Evolutionary conservation across 1,284 basidiomycete species (phyloP).

Genomic region (Schizophyllum commune): DNA sequence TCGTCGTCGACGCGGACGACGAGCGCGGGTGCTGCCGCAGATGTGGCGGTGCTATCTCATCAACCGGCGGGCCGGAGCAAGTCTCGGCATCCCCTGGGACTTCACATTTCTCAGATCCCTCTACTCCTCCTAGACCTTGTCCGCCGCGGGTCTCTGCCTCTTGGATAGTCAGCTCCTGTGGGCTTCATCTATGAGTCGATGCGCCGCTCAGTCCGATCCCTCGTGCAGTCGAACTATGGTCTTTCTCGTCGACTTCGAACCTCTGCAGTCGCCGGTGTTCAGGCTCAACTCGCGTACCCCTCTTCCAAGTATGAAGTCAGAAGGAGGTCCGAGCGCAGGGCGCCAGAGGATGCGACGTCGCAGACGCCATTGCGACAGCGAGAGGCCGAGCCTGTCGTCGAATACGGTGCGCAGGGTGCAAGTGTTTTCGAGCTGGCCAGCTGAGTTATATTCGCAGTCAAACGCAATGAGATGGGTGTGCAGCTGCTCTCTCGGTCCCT

Average conservation of each 20-base stretch:
- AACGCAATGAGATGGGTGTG: slow-evolving; percentile 85
- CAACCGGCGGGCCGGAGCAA: too few species aligned
- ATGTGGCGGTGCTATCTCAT: too few species aligned
- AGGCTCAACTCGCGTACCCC: not conserved
- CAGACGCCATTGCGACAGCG: not conserved
- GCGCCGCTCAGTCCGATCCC: not conserved
- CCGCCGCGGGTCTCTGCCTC: not conserved
- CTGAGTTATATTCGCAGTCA: slow-evolving; percentile 27
- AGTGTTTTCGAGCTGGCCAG: not conserved
- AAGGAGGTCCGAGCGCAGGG: not conserved
- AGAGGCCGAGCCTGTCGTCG: not conserved
- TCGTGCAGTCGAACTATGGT: not conserved
- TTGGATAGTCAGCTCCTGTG: not conserved
- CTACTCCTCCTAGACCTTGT: not conserved
- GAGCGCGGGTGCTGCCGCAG: too few species aligned
- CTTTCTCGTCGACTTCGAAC: not conserved
- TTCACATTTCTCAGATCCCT: not conserved
- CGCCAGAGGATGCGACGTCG: not conserved
- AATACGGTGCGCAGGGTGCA: not conserved
- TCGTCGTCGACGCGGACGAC: not conserved
- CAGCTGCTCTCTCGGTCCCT: slow-evolving; percentile 81
- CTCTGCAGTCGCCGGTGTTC: not conserved
- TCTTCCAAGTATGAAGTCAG: not conserved
- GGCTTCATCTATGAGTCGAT: not conserved
- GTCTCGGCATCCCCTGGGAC: not conserved